Evolutionary conservation across 106 monocot genomes (phyloP), one percentile per base, ranked within the genome.

Genomic region (Chionographis japonica): DNA sequence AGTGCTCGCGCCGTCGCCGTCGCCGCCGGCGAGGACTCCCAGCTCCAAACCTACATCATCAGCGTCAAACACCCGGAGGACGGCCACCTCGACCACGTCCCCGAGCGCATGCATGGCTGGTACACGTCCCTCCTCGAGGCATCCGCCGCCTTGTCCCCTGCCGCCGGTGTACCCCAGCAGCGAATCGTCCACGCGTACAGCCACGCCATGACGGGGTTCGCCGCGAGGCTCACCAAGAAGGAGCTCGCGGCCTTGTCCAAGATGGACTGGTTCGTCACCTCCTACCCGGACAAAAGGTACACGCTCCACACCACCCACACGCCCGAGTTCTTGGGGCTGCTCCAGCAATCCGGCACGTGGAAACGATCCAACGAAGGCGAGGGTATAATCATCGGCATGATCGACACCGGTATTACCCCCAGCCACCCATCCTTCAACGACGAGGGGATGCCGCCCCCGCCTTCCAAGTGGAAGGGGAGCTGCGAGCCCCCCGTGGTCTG

Each of bases 231-330:
- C 19, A 75, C 75, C 46, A 36, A 60, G 10, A 3, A 40, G 15
- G 68, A 75, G 38, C 39, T 68, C 13, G 15, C 16, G 4, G 14
- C 4, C 11, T 54, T 68, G 61, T 18, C 51, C 3, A 50, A 59
- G 15, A 75, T 52, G 8, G 6, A 12, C 6, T 60, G 75, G 4
- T 75, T 75, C 13, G 53, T 75, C 4, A 56, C 43, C 3, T 59
- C 75, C 8, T 60, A 35, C 39, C 61, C 60, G 8, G 52, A 68
- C 40, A 4, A 9, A 38, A 12, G 38, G 2, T 2, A 61, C 3
- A 52, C 40, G 8, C 75, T 68, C 9, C 75, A 17, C 43, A 75
- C 75, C 50, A 75, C 75, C 1, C 61, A 68, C 68, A 75, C 68
- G 6, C 75, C 75, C 0, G 52, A 60, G 27, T 40, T 75, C 41